Conservation (phyloP, 768 basidiomycete genomes). For the Suillus subluteus region DNA sequence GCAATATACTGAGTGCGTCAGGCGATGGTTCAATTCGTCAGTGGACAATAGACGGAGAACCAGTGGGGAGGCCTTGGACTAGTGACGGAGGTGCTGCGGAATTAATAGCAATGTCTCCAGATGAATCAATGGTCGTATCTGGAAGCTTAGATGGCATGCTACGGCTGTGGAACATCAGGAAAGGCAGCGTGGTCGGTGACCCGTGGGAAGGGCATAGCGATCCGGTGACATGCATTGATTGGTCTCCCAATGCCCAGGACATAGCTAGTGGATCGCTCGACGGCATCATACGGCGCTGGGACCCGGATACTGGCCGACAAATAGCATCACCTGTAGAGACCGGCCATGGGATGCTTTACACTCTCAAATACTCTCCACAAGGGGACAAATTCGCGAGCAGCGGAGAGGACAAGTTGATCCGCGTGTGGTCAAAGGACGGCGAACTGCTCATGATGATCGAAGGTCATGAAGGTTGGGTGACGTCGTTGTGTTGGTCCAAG, state of each 20-base stretch:
- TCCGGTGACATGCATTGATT: slow-evolving; percentile 10
- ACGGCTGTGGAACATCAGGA: not conserved
- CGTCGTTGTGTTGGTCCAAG: not conserved
- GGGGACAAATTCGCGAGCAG: not conserved
- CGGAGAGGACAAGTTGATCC: not conserved
- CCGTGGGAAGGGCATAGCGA: not conserved
- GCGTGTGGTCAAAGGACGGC: not conserved
- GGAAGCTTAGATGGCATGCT: not conserved
- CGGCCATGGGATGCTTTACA: not conserved
- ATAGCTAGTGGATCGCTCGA: slow-evolving; percentile 18
- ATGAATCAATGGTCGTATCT: not conserved
- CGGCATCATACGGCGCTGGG: slow-evolving; percentile 19
- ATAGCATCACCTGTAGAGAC: not conserved
- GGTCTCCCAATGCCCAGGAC: slow-evolving; percentile 18
- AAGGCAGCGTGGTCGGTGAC: not conserved
- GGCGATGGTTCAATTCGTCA: not conserved
- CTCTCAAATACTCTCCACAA: not conserved
- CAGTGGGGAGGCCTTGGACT: not conserved
- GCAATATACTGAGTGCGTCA: not conserved
- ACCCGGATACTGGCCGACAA: slow-evolving; percentile 9
- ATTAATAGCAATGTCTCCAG: not conserved
- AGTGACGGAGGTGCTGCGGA: not conserved
- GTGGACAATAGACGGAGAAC: not conserved
- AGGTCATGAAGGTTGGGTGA: not conserved
- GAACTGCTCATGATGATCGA: not conserved